phyloP scores from a whole-genome alignment of 1,139 yeast species.

The Protomyces pachydermus region DNA sequence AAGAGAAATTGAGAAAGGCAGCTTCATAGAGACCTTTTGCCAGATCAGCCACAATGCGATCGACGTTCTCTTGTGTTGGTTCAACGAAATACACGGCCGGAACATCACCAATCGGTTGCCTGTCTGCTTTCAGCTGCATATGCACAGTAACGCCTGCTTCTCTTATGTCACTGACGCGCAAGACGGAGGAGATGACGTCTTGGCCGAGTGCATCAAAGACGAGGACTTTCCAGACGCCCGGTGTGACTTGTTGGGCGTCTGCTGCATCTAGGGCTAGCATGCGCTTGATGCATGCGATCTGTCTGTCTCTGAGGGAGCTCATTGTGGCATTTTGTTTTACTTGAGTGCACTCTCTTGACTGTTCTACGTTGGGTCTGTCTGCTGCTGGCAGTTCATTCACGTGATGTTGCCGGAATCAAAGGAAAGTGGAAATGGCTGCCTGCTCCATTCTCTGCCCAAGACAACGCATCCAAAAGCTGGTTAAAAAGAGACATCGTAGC shows the following conservation, averaged over 20 bases:
- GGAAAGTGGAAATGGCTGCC: background rate
- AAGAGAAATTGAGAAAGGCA: conserved; percentile 79
- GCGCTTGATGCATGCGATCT: conserved; percentile 21
- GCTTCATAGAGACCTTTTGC: conserved; percentile 68
- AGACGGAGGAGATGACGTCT: conserved; percentile 77
- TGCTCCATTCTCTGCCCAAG: background rate
- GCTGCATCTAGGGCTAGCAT: background rate
- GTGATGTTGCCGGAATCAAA: background rate
- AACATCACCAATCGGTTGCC: conserved; percentile 84
- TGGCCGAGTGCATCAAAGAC: conserved; percentile 77
- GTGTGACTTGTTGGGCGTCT: background rate
- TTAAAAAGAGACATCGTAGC: too few relatives aligned
- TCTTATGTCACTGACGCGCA: conserved; percentile 76
- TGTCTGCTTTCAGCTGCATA: conserved; percentile 49
- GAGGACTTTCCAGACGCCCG: conserved; percentile 77
- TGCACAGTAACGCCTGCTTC: conserved; percentile 84
- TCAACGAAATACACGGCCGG: conserved; percentile 89
- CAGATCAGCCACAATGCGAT: conserved; percentile 65
- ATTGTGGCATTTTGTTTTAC: background rate
- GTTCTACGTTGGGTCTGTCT: too few relatives aligned
- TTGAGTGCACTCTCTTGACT: too few relatives aligned
- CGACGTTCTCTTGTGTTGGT: conserved; percentile 74
- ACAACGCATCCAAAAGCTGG: background rate
- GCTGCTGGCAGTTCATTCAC: background rate
- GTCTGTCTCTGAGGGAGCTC: conserved; percentile 18